These are phyloP conservation scores for Xylaria sp. DNA, from an alignment of 2,329 filamentous ascomycete genomes.

Conservation along the genomic window DNA sequence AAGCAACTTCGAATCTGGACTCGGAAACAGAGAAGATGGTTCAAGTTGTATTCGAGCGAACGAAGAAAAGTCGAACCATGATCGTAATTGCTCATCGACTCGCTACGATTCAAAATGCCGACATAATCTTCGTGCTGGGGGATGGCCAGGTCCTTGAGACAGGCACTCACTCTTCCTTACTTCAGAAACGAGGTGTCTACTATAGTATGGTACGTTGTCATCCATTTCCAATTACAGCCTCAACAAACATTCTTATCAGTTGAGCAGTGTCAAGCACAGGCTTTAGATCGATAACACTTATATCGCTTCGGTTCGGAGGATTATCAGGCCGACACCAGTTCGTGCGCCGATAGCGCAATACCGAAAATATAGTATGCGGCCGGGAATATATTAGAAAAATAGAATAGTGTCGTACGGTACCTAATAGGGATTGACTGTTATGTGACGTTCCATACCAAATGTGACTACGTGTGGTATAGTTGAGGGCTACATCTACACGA, in stretches of 20 bases:
- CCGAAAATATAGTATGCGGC: background rate
- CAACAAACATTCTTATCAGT: slow-evolving; percentile 32
- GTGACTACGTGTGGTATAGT: background rate
- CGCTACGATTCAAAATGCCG: slow-evolving; percentile 79
- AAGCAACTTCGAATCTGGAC: slow-evolving; percentile 76
- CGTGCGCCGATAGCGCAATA: background rate
- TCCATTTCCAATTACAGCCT: background rate
- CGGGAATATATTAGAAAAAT: slow-evolving; percentile 4
- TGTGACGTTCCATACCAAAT: slow-evolving; percentile 9
- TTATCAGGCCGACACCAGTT: background rate
- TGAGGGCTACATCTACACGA: background rate
- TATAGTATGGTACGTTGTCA: slow-evolving; percentile 63
- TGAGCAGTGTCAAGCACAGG: slow-evolving; percentile 47
- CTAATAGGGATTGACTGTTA: slow-evolving; percentile 6
- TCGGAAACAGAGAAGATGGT: slow-evolving; percentile 64
- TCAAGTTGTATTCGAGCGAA: slow-evolving; percentile 73
- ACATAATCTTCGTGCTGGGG: slow-evolving; percentile 81
- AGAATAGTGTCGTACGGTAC: slow-evolving; percentile 1
- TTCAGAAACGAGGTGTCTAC: slow-evolving; percentile 63
- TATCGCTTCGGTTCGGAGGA: background rate
- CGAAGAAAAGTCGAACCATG: slow-evolving; percentile 69
- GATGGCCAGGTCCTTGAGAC: slow-evolving; percentile 67
- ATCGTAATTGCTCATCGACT: slow-evolving; percentile 81
- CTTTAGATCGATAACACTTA: slow-evolving; percentile 42
- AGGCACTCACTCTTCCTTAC: slow-evolving; percentile 61